phyloP scores from a whole-genome alignment of 768 basidiomycete genomes.

The Suillus plorans region DNA sequence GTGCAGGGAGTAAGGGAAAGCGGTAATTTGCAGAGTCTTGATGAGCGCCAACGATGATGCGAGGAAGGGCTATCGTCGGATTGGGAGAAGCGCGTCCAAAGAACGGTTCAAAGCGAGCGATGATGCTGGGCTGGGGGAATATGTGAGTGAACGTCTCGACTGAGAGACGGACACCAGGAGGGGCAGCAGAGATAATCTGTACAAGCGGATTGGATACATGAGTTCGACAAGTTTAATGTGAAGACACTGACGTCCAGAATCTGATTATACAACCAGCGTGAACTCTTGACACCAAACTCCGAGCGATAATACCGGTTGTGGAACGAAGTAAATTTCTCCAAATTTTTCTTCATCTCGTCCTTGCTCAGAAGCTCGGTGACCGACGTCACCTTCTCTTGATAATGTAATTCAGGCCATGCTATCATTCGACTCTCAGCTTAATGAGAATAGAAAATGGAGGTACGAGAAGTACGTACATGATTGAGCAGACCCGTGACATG shows the following conservation, averaged over 20 bases:
- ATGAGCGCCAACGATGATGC: slow-evolving; percentile 41
- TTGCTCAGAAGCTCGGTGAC: slow-evolving; percentile 6
- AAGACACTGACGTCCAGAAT: slow-evolving; percentile 9
- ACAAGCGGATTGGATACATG: neutral
- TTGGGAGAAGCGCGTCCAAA: slow-evolving; percentile 8
- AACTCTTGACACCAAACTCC: slow-evolving; percentile 37
- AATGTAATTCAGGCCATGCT: slow-evolving; percentile 19
- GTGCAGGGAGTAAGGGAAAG: slow-evolving; percentile 41
- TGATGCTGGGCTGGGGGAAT: slow-evolving; percentile 19
- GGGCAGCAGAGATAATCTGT: slow-evolving; percentile 15
- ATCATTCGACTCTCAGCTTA: slow-evolving; percentile 38
- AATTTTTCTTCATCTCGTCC: slow-evolving; percentile 36
- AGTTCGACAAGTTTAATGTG: neutral
- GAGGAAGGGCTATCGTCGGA: slow-evolving; percentile 17
- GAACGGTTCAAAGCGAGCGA: slow-evolving; percentile 27
- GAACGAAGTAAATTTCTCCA: slow-evolving; percentile 38
- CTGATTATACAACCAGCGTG: slow-evolving; percentile 36
- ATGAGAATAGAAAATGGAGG: slow-evolving; percentile 20
- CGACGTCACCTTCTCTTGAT: slow-evolving; percentile 14
- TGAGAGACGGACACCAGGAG: slow-evolving; percentile 15
- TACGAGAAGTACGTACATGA: slow-evolving; percentile 1
- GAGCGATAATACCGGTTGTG: slow-evolving; percentile 45
- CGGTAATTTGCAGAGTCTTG: slow-evolving; percentile 44
- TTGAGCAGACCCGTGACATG: neutral
- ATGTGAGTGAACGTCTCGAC: slow-evolving; percentile 23